Percentiles rank a stretch among this genome's conserved stretches.
Conservation (phyloP, 2,329 filamentous ascomycete species). For the Penicillium sumatraense region DNA sequence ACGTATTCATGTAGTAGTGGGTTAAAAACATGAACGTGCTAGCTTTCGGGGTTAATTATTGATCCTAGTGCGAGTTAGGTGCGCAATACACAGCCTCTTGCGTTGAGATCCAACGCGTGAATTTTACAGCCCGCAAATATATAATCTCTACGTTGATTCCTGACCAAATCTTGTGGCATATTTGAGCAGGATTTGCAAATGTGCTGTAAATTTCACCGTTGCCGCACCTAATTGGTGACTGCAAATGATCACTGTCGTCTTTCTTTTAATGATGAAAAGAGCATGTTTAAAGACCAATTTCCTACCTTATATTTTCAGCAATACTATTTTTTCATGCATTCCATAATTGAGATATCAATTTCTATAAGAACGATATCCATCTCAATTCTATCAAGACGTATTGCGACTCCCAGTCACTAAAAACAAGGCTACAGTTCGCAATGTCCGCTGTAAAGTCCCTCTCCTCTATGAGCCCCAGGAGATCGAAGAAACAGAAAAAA, state of each 20-base stretch:
- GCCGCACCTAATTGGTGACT: neutral
- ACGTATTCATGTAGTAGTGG: neutral
- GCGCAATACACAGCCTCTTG: neutral
- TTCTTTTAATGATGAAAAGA: neutral
- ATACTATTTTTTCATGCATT: neutral
- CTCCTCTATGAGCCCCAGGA: slow-evolving; percentile 1
- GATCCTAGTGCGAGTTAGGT: neutral
- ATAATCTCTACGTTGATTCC: neutral
- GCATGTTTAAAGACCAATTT: neutral
- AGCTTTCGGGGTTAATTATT: neutral
- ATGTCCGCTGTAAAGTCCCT: neutral
- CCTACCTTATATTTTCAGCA: neutral
- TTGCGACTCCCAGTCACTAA: neutral
- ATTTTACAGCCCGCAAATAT: neutral
- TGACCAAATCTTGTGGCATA: neutral
- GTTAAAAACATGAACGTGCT: neutral
- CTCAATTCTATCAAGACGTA: neutral
- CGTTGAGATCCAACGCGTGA: neutral
- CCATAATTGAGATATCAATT: neutral
- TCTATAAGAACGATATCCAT: neutral
- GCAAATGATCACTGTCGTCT: neutral
- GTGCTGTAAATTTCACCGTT: neutral
- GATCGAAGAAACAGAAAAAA: slow-evolving; percentile 12
- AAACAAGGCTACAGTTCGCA: neutral
- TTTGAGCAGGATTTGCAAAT: slow-evolving; percentile 1